Base-by-base conservation (phyloP, 306 rosid genomes). In the Fagus crenata region DNA sequence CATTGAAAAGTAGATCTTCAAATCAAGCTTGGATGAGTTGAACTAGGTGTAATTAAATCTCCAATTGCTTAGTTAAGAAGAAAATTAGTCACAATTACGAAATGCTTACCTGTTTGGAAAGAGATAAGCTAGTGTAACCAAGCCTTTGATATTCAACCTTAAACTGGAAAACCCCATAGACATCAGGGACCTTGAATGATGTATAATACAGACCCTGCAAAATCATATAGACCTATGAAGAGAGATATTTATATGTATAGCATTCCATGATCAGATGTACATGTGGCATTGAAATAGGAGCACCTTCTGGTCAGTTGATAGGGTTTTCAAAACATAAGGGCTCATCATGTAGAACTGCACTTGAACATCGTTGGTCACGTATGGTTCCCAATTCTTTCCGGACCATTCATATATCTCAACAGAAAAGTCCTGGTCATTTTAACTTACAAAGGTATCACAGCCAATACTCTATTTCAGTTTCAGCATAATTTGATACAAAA, bases 291-390 rank as follows among this genome's bases (percentile, higher is more conserved):
- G 28, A 22, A 22, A 22, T 22, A 22, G 28, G 64, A 56, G 40
- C 78, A 95, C 99, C 99, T 88, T 91, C 77, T 77, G 77, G 81
- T 92, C 89, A 36, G 83, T 91, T 1, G 96, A 89, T 49, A 95
- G 77, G 81, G 89, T 92, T 84, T 95, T 95, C 91, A 92, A 78
- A 72, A 95, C 97, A 85, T 91, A 91, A 70, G 99, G 99, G 72
- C 99, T 95, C 98, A 95, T 95, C 99, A 95, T 91, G 90, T 89
- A 95, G 83, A 95, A 95, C 86, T 95, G 99, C 76, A 95, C 91
- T 86, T 95, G 99, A 73, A 92, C 96, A 75, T 92, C 93, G 82
- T 91, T 76, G 33, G 93, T 85, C 3, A 91, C 93, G 61, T 89
- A 95, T 73, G 99, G 96, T 77, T 85, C 97, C 99, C 98, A 95